Base-by-base conservation (phyloP, 78 protist genomes). In the Dictyostelium citrinum region DNA sequence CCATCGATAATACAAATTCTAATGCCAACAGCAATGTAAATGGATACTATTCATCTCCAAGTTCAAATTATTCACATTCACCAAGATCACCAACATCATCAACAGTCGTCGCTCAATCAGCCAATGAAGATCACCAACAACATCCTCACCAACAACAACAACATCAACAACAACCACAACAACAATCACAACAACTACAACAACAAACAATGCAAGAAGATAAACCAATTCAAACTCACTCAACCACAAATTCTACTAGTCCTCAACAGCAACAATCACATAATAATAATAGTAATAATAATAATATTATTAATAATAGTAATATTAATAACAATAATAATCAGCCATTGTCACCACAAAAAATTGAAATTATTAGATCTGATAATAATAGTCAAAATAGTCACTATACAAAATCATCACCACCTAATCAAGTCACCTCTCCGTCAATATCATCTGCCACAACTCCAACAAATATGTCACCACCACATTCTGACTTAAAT, bases 51-150 rank as follows among this genome's bases (percentile, higher is more conserved):
- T 84, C 91, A 7, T 74, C 83, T 5, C 91, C 91, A 75, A 20
- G 77, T 33, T 75, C 91, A 45, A 64, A 70, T 27, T 70, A 64
- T 27, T 74, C 70, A n/a, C 64, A 51, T 55, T 84, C 91, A 16
- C 91, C 91, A 71, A 45, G 75, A 45, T 83, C 90, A 17, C 90
- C 90, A 83, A 55, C 64, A 5, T 55, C 64, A 20, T 55, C 64
- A 55, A 55, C 64, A 55, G 22, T 20, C 5, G 27, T 55, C 5
- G 64, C 64, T 20, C 64, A 55, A 55, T 55, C 64, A 14, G 64
- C 64, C 16, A 55, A 55, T 55, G 64, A 55, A 20, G 64, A 55
- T 20, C 51, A 39, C 1, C 88, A 27, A 70, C 77, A 22, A 35
- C 74, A 12, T 3, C 12, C 29, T 20, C 55, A 2, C 6, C 55